These are phyloP conservation scores for Colletotrichum eleusines DNA, from an alignment of 2,329 filamentous ascomycete species.

Conservation along the genomic window DNA sequence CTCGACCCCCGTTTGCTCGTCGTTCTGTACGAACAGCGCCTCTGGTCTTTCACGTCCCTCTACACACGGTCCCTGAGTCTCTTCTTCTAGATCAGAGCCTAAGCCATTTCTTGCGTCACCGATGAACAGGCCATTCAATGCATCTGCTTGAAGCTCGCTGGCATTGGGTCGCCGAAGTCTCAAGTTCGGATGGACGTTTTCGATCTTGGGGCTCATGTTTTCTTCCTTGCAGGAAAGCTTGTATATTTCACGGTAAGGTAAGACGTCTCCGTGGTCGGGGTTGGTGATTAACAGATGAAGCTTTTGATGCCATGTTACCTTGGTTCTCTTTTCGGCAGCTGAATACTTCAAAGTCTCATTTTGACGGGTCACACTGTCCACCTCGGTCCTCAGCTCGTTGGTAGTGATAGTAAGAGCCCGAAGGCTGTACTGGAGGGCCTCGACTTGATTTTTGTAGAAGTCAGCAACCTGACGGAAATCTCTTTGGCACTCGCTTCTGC, in stretches of 20 bases:
- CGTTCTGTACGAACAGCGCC: conserved; percentile 24
- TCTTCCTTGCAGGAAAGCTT: conserved; percentile 50
- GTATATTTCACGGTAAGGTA: conserved; percentile 44
- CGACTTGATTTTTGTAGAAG: not conserved
- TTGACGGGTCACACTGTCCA: not conserved
- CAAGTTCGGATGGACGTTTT: conserved; percentile 48
- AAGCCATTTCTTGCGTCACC: too few species aligned
- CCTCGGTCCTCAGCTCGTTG: not conserved
- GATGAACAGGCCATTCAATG: not conserved
- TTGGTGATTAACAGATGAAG: conserved; percentile 5
- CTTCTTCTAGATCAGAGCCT: not conserved
- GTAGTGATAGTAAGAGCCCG: not conserved
- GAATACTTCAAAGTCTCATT: not conserved
- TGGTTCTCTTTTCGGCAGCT: not conserved
- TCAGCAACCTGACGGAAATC: not conserved
- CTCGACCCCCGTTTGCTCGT: not conserved
- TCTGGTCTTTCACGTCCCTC: not conserved
- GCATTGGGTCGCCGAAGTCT: conserved; percentile 35
- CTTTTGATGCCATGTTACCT: conserved; percentile 21
- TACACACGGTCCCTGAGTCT: not conserved
- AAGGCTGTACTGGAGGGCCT: not conserved
- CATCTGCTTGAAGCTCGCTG: conserved; percentile 4
- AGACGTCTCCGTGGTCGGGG: not conserved
- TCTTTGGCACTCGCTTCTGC: conserved; percentile 9
- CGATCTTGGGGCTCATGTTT: conserved; percentile 46